Evolutionary conservation across 257 asterid species (phyloP).

Genomic region (Hygrophila difformis): DNA sequence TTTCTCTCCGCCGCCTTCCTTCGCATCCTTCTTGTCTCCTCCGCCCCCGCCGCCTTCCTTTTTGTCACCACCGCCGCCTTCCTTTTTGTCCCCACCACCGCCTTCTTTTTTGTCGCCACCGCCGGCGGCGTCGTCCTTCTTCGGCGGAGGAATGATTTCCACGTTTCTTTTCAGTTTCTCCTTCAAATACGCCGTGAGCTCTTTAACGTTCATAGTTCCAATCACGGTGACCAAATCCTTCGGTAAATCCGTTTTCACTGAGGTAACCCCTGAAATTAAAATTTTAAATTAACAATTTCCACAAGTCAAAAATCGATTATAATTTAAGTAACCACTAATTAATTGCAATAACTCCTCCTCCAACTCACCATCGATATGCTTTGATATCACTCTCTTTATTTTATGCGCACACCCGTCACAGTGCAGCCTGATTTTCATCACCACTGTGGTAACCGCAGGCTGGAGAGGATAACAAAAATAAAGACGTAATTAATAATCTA

Average conservation of each 20-base stretch:
- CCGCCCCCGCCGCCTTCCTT: constrained; percentile 13
- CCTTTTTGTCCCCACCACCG: constrained; percentile 25
- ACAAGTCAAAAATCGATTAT: too few relatives aligned
- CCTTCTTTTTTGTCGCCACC: constrained; percentile 26
- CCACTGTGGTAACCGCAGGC: constrained; percentile 53
- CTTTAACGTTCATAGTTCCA: constrained; percentile 75
- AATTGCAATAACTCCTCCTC: background rate
- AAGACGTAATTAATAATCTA: too few relatives aligned
- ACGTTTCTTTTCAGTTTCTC: constrained; percentile 50
- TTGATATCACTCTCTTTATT: constrained; percentile 43
- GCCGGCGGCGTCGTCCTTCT: constrained; percentile 51
- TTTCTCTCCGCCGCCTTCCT: constrained; percentile 11
- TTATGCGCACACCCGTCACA: constrained; percentile 89
- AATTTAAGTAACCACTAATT: too few relatives aligned
- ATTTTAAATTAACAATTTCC: too few relatives aligned
- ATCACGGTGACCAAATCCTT: constrained; percentile 66
- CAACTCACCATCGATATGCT: constrained; percentile 57
- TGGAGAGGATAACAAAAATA: constrained; percentile 12
- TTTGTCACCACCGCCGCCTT: constrained; percentile 6
- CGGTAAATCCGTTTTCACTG: constrained; percentile 36
- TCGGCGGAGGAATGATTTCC: constrained; percentile 58
- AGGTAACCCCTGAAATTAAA: constrained; percentile 45
- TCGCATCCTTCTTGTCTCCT: constrained; percentile 13
- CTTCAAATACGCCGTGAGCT: constrained; percentile 46
- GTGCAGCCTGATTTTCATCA: constrained; percentile 63